These are phyloP conservation scores for Ceratocystis cubensis DNA, from an alignment of 2,329 filamentous ascomycete species.

Conservation along the genomic window DNA sequence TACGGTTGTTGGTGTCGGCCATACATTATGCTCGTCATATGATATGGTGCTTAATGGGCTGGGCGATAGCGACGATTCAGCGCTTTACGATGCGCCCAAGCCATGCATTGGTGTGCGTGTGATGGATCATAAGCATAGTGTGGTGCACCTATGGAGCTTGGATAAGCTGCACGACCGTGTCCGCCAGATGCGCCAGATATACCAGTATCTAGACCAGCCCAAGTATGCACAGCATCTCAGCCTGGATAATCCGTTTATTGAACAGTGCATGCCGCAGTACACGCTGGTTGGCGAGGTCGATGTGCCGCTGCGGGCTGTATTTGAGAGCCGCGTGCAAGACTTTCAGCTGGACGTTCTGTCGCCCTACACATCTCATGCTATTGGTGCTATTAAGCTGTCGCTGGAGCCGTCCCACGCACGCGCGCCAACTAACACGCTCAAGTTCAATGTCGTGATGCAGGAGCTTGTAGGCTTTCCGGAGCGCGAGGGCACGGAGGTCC, in stretches of 20 bases:
- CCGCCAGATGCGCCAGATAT: conserved; percentile 87
- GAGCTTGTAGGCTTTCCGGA: conserved; percentile 91
- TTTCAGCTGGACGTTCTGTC: conserved; percentile 84
- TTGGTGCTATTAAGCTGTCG: conserved; percentile 82
- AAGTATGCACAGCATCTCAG: conserved; percentile 90
- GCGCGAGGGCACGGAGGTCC: conserved; percentile 86
- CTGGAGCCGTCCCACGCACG: conserved; percentile 88
- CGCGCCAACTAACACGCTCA: conserved; percentile 80
- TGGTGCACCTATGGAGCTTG: conserved; percentile 87
- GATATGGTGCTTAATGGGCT: conserved; percentile 91
- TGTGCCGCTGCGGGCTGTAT: conserved; percentile 82
- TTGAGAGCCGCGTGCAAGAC: conserved; percentile 88
- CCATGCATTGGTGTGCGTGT: conserved; percentile 85
- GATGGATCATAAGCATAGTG: conserved; percentile 74
- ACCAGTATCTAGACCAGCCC: conserved; percentile 89
- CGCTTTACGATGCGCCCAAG: conserved; percentile 68
- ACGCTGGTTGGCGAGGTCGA: conserved; percentile 87
- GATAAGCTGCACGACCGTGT: conserved; percentile 83
- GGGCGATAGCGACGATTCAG: conserved; percentile 69
- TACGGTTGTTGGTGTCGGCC: conserved; percentile 75
- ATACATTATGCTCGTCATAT: conserved; percentile 84
- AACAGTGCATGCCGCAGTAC: conserved; percentile 82
- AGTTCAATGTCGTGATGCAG: conserved; percentile 98
- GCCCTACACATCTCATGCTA: conserved; percentile 78
- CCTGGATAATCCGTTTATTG: conserved; percentile 83